phyloP scores from a whole-genome alignment of 768 basidiomycete genomes.

The Serendipita vermifera region DNA sequence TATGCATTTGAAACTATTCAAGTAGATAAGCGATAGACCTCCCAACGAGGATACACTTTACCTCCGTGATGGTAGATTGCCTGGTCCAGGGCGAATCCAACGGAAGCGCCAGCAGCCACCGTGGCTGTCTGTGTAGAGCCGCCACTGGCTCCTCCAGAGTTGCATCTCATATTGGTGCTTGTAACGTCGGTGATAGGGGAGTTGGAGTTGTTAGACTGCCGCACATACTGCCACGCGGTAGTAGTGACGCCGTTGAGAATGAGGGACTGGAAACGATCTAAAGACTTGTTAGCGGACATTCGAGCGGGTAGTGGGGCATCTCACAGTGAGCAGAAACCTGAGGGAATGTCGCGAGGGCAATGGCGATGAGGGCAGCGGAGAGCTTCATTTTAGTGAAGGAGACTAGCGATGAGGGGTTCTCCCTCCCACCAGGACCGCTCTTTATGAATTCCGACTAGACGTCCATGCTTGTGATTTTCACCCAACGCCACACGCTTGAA shows the following conservation, averaged over 20 bases:
- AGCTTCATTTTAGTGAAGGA: background rate
- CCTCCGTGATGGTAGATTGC: background rate
- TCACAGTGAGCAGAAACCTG: slow-evolving; percentile 2
- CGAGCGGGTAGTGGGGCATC: background rate
- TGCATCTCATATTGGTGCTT: slow-evolving; percentile 4
- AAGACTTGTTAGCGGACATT: background rate
- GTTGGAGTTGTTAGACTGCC: slow-evolving; percentile 1
- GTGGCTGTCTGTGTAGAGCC: background rate
- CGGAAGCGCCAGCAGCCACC: background rate
- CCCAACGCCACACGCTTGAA: too few relatives aligned
- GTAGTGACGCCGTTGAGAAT: background rate
- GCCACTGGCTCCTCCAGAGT: background rate
- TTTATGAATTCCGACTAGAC: too few relatives aligned
- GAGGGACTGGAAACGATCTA: background rate
- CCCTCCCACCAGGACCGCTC: too few relatives aligned
- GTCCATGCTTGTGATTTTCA: too few relatives aligned
- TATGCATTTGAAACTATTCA: slow-evolving; percentile 4
- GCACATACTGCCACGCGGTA: background rate
- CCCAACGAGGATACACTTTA: too few relatives aligned
- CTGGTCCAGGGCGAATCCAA: slow-evolving; percentile 4
- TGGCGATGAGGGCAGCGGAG: background rate
- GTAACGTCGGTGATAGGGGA: background rate
- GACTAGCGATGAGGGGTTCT: too few relatives aligned
- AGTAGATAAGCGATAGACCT: too few relatives aligned
- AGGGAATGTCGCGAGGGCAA: background rate